Conservation (phyloP, 805 yeast species). For the Maudiozyma turicensis region DNA sequence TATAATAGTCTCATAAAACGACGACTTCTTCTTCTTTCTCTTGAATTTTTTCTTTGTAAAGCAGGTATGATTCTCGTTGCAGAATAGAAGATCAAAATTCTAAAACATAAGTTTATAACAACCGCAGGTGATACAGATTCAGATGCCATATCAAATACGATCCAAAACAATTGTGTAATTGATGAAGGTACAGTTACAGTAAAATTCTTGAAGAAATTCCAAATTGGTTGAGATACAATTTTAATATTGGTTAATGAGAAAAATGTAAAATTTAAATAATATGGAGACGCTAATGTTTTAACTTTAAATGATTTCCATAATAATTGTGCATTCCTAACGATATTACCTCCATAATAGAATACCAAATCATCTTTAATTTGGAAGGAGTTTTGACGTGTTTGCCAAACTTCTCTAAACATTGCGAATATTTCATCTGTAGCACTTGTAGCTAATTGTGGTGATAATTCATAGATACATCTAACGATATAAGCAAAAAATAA, state of each 20-base stretch:
- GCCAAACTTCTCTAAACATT: constrained; percentile 32
- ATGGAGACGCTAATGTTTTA: constrained; percentile 6
- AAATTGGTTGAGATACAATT: constrained; percentile 19
- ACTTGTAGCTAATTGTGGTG: constrained; percentile 70
- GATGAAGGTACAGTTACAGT: constrained; percentile 26
- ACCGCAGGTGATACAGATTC: constrained; percentile 73
- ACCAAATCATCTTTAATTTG: constrained; percentile 27
- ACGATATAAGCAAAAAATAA: constrained; percentile 83
- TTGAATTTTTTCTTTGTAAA: constrained; percentile 33
- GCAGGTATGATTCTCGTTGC: constrained; percentile 92
- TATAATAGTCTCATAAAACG: constrained; percentile 50
- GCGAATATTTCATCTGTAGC: constrained; percentile 36
- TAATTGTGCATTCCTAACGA: constrained; percentile 19
- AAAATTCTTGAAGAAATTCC: constrained; percentile 23
- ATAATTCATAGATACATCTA: constrained; percentile 84
- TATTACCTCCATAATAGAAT: constrained; percentile 22
- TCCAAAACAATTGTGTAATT: constrained; percentile 19
- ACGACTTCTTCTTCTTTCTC: constrained; percentile 21
- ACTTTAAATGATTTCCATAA: constrained; percentile 22
- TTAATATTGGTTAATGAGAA: constrained; percentile 4
- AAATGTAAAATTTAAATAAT: constrained; percentile 1
- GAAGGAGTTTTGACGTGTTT: constrained; percentile 26
- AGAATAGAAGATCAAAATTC: constrained; percentile 79
- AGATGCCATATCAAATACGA: constrained; percentile 37
- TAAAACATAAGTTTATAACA: constrained; percentile 68